Percentiles rank a stretch among this genome's conserved stretches.
These are phyloP conservation scores for Royoungia palumana DNA, from an alignment of 768 basidiomycete species.

Conservation along the genomic window DNA sequence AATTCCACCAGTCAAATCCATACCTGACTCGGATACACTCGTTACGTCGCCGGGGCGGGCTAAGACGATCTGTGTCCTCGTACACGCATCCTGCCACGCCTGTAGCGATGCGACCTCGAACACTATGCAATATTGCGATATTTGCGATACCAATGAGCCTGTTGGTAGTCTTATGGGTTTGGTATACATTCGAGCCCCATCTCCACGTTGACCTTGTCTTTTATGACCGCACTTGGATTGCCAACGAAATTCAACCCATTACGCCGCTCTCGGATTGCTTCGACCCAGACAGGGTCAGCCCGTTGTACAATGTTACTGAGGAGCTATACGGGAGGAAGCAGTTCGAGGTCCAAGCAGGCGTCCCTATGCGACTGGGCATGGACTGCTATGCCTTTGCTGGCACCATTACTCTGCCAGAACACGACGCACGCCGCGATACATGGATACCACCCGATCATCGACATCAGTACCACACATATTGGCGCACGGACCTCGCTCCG, in stretches of 20 bases:
- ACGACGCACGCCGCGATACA: background rate
- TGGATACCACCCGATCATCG: constrained; percentile 41
- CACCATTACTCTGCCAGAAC: constrained; percentile 49
- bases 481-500: constrained; percentile 81
- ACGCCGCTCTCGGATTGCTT: constrained; percentile 74
- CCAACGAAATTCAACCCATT: constrained; percentile 63
- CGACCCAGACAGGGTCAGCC: constrained; percentile 52
- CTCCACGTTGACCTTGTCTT: constrained; percentile 78
- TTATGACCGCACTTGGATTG: constrained; percentile 73
- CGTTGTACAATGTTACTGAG: constrained; percentile 65
- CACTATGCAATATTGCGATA: constrained; percentile 40
- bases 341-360: constrained; percentile 77
- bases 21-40: background rate
- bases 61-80: background rate
- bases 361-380: constrained; percentile 73
- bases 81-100: background rate
- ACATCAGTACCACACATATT: constrained; percentile 87
- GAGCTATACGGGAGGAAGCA: constrained; percentile 58
- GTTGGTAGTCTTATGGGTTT: constrained; percentile 32
- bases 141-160: constrained; percentile 37
- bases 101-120: constrained; percentile 28
- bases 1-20: background rate
- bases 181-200: constrained; percentile 63
- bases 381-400: constrained; percentile 93
- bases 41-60: constrained; percentile 9